These are phyloP conservation scores for Rhynchosporium secalis DNA, from an alignment of 2,329 filamentous ascomycete genomes.

Conservation along the genomic window DNA sequence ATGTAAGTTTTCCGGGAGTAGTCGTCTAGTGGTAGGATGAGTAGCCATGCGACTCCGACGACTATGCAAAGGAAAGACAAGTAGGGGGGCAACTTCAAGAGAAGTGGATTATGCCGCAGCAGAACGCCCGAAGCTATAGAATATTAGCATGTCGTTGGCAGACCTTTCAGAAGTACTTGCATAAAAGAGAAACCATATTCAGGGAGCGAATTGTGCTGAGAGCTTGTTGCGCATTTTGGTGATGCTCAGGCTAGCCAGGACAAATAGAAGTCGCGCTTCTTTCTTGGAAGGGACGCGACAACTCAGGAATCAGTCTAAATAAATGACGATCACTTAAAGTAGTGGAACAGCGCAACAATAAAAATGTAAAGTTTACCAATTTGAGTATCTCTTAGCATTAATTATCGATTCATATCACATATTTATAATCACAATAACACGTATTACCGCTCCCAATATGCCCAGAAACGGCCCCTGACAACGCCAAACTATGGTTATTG, in stretches of 20 bases:
- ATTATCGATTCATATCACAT: constrained; percentile 20
- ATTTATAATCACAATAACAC: constrained; percentile 22
- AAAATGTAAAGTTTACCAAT: not conserved
- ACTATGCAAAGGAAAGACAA: constrained; percentile 82
- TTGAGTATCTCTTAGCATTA: not conserved
- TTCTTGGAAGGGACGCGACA: constrained; percentile 23
- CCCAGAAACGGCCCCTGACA: constrained; percentile 14
- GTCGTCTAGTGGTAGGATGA: constrained; percentile 83
- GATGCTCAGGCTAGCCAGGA: not conserved
- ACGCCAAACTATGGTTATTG: constrained; percentile 34
- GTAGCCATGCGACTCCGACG: constrained; percentile 84
- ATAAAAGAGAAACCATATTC: constrained; percentile 35
- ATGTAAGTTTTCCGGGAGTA: constrained; percentile 95
- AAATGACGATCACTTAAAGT: not conserved
- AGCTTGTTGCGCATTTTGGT: constrained; percentile 16
- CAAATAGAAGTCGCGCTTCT: constrained; percentile 21
- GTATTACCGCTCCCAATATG: constrained; percentile 10
- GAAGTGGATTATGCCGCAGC: constrained; percentile 76
- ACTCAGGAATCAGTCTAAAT: not conserved
- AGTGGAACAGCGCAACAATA: not conserved
- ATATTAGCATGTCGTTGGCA: constrained; percentile 22
- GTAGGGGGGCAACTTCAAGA: constrained; percentile 83
- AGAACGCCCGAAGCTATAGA: constrained; percentile 56
- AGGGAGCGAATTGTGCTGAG: constrained; percentile 11
- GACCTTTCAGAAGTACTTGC: constrained; percentile 20